Percentiles rank a stretch among this genome's conserved stretches.
These are phyloP conservation scores for Cyathus striatus DNA, from an alignment of 768 basidiomycete species.

Conservation along the genomic window DNA sequence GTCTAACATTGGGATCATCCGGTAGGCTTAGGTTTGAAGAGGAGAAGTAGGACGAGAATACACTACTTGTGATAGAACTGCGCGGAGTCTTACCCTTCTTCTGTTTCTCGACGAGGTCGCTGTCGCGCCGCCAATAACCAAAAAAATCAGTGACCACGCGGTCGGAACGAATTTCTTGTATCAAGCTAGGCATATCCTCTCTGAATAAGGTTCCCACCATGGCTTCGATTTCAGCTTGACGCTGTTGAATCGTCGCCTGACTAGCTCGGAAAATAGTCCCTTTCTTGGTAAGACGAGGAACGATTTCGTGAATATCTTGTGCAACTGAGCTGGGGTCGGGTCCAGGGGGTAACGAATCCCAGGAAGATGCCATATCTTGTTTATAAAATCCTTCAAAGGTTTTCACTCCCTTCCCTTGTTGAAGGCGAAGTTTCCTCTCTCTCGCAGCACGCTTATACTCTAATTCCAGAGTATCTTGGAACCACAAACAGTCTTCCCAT, in stretches of 20 bases:
- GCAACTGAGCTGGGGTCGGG: conserved; percentile 74
- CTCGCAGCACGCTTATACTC: conserved; percentile 62
- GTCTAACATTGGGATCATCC: background rate
- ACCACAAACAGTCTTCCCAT: conserved; percentile 81
- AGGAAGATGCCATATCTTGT: conserved; percentile 72
- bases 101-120: conserved; percentile 49
- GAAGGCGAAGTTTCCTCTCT: conserved; percentile 62
- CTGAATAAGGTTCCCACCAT: conserved; percentile 57
- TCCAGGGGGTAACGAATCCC: conserved; percentile 80
- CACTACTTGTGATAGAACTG: conserved; percentile 45
- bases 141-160: conserved; percentile 70
- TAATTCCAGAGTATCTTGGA: conserved; percentile 64
- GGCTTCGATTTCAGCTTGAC: conserved; percentile 52
- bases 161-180: conserved; percentile 59
- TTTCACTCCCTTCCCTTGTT: conserved; percentile 72
- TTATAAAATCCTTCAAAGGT: conserved; percentile 62
- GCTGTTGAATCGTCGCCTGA: conserved; percentile 58
- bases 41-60: conserved; percentile 58
- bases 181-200: conserved; percentile 57
- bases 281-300: conserved; percentile 69
- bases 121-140: conserved; percentile 69
- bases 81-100: conserved; percentile 21
- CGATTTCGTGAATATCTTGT: conserved; percentile 57
- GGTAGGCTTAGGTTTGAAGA: conserved; percentile 24
- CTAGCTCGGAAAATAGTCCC: conserved; percentile 69